Conservation (phyloP, 2,329 filamentous ascomycete species). For the Laburnicola sp. region DNA sequence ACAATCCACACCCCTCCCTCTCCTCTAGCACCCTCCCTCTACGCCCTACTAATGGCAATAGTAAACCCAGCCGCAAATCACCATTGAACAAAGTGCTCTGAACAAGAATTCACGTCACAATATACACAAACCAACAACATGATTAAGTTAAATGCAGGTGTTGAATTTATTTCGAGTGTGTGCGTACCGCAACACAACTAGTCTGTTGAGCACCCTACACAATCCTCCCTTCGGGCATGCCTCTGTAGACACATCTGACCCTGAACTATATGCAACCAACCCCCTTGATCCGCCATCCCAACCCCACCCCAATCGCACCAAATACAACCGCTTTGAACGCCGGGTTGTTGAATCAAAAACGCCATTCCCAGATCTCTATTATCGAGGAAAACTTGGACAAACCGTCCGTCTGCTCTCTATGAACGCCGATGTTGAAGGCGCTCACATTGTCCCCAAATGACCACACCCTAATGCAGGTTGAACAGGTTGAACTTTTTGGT, state of each 20-base stretch:
- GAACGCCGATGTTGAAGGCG: constrained; percentile 48
- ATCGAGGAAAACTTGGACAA: constrained; percentile 1
- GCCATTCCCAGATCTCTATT: constrained; percentile 2
- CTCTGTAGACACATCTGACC: neutral
- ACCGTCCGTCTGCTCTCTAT: constrained; percentile 17
- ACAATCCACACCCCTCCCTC: no score
- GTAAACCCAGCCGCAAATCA: no score
- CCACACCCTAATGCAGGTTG: constrained; percentile 45
- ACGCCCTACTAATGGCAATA: no score
- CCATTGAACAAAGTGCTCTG: no score
- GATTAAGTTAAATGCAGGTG: neutral
- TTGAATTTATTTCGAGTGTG: neutral
- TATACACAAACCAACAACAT: neutral
- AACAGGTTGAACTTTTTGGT: constrained; percentile 51
- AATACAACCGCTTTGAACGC: neutral
- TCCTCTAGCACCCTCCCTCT: no score
- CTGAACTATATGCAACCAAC: neutral
- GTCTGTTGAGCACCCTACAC: neutral
- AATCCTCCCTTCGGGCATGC: neutral
- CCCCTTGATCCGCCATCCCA: no score
- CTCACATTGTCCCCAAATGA: constrained; percentile 36
- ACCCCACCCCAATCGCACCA: no score
- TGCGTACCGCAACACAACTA: neutral
- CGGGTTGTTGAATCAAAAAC: neutral
- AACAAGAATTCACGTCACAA: neutral